These are phyloP conservation scores for Amaranthus tricolor DNA, from an alignment of 179 eudicot species.

Conservation along the genomic window DNA sequence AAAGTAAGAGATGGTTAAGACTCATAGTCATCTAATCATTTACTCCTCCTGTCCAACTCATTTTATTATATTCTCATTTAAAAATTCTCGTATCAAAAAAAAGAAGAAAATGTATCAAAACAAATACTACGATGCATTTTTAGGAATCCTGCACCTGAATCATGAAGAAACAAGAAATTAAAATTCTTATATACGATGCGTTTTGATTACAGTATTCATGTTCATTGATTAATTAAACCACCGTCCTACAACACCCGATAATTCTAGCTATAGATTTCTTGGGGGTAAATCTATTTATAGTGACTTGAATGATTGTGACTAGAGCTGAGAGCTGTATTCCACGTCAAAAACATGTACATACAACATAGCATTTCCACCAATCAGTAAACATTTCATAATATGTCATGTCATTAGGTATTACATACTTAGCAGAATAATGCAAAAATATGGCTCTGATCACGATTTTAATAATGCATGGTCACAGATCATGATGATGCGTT, in stretches of 20 bases:
- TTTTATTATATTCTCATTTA: too few relatives aligned
- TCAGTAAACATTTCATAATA: background rate
- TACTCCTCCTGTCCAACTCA: too few relatives aligned
- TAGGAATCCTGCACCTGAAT: constrained; percentile 1
- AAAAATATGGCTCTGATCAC: too few relatives aligned
- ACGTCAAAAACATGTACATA: background rate
- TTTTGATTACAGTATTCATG: background rate
- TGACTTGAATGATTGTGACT: background rate
- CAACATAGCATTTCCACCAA: background rate
- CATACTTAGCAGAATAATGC: background rate
- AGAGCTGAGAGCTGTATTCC: background rate
- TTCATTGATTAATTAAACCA: background rate
- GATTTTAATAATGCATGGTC: too few relatives aligned
- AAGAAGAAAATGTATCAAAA: too few relatives aligned
- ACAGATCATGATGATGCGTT: too few relatives aligned
- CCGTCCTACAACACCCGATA: background rate
- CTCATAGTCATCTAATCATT: too few relatives aligned
- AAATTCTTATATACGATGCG: background rate
- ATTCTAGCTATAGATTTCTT: background rate
- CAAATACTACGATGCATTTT: too few relatives aligned
- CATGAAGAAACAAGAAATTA: background rate
- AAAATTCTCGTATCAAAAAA: too few relatives aligned
- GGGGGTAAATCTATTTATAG: background rate
- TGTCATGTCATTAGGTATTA: background rate
- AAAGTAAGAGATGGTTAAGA: too few relatives aligned